Conservation (phyloP, 352 stramenopile genomes). For the Globisporangium alternatum region DNA sequence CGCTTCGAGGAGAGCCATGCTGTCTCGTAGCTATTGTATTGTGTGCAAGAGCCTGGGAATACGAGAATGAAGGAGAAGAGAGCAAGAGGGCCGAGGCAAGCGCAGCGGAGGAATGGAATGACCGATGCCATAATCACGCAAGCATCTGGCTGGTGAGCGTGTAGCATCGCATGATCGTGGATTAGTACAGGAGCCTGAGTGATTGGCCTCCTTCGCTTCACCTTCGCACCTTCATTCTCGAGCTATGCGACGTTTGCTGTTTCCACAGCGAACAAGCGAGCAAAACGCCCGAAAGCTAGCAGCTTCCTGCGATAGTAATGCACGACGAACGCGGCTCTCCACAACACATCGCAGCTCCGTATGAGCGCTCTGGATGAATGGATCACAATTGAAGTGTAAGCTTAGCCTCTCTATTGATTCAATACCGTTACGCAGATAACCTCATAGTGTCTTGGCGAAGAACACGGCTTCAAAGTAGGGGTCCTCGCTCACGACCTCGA, state of each 20-base stretch:
- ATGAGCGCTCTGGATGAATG: not conserved
- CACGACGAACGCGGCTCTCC: too few relatives aligned
- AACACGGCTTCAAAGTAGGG: not conserved
- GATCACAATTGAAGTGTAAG: not conserved
- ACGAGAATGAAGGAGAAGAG: not conserved
- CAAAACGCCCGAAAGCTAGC: not conserved
- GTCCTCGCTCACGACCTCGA: not conserved
- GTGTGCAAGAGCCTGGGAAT: not conserved
- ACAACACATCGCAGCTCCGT: not conserved
- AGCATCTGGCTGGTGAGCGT: not conserved
- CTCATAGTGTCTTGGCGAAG: conserved; percentile 10
- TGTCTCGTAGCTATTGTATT: not conserved
- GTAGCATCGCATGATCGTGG: not conserved
- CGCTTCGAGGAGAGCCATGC: not conserved
- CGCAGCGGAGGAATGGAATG: not conserved
- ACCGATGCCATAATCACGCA: conserved; percentile 3
- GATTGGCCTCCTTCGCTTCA: too few relatives aligned
- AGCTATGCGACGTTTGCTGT: not conserved
- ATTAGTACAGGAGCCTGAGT: conserved; percentile 2
- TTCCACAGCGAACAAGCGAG: not conserved
- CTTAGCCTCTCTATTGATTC: too few relatives aligned
- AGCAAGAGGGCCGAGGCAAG: not conserved
- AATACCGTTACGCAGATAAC: too few relatives aligned
- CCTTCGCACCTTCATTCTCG: too few relatives aligned
- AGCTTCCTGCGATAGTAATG: not conserved